A percentile compares a stretch with the other conserved stretches of the same genome.
Evolutionary conservation across 192 early-diverging fungal species (phyloP).

Genomic region (Linnemannia zychae): DNA sequence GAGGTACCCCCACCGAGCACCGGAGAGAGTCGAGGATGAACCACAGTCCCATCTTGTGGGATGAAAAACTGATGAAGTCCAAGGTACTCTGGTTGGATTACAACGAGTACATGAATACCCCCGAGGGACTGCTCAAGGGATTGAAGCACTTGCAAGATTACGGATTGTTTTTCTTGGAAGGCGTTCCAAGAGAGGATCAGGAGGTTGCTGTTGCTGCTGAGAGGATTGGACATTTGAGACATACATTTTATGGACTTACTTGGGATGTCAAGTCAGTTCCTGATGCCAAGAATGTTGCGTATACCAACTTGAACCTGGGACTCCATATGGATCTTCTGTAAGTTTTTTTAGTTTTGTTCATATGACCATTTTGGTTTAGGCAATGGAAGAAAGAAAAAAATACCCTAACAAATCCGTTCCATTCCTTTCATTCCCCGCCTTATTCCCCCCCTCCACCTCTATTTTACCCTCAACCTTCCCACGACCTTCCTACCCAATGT

Average conservation of each 20-base stretch:
- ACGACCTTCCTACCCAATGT: not conserved
- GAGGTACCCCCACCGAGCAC: slow-evolving; percentile 30
- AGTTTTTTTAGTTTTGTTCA: slow-evolving; percentile 25
- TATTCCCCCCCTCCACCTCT: not conserved
- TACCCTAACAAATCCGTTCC: no score
- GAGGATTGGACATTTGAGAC: slow-evolving; percentile 75
- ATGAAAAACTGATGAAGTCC: slow-evolving; percentile 44
- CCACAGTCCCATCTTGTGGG: slow-evolving; percentile 59
- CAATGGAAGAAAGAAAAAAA: not conserved
- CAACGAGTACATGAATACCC: slow-evolving; percentile 69
- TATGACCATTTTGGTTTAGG: not conserved
- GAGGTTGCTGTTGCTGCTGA: slow-evolving; percentile 71
- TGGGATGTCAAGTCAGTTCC: slow-evolving; percentile 85
- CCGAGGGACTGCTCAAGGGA: slow-evolving; percentile 64
- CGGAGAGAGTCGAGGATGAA: slow-evolving; percentile 30
- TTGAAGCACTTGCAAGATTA: slow-evolving; percentile 72
- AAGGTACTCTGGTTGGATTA: slow-evolving; percentile 66
- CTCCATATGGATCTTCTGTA: slow-evolving; percentile 93
- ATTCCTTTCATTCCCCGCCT: not conserved
- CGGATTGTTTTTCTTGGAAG: slow-evolving; percentile 77
- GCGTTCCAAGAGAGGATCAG: slow-evolving; percentile 71
- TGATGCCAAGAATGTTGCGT: slow-evolving; percentile 88
- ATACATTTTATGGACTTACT: slow-evolving; percentile 82
- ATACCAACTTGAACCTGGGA: slow-evolving; percentile 82
- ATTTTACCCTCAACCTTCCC: slow-evolving; percentile 9